Evolutionary conservation across 2,329 filamentous ascomycete species (phyloP).

Genomic region (Cytospora piceae): DNA sequence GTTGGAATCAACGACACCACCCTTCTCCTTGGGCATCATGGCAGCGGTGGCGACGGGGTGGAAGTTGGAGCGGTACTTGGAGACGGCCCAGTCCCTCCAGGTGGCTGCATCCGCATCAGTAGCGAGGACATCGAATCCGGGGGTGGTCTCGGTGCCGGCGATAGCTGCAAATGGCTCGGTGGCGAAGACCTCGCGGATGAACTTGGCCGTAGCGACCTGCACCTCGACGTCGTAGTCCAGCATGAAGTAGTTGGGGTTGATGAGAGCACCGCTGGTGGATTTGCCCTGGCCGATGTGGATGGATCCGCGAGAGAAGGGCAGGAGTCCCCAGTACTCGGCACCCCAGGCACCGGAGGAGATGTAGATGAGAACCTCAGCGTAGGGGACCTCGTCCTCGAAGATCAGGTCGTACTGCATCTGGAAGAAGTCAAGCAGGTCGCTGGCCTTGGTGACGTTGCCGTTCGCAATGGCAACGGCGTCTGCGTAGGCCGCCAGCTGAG

Average conservation of each 20-base stretch:
- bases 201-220: constrained; percentile 41
- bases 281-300: constrained; percentile 6
- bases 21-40: constrained; percentile 46
- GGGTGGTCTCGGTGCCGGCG: constrained; percentile 29
- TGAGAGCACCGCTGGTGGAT: constrained; percentile 29
- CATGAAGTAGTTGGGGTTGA: constrained; percentile 48
- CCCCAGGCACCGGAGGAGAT: constrained; percentile 17
- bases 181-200: constrained; percentile 31
- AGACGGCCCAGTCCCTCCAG: constrained; percentile 6
- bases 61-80: constrained; percentile 40
- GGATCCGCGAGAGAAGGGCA: constrained; percentile 20
- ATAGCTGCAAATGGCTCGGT: constrained; percentile 28
- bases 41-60: constrained; percentile 44
- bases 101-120: not conserved
- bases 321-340: constrained; percentile 19
- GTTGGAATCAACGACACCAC: constrained; percentile 46
- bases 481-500: not conserved
- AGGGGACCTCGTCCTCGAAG: not conserved
- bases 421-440: constrained; percentile 27
- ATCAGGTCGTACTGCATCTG: constrained; percentile 26
- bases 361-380: constrained; percentile 11
- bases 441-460: constrained; percentile 25
- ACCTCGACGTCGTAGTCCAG: constrained; percentile 43
- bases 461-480: constrained; percentile 38
- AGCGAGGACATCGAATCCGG: constrained; percentile 29